Percentiles rank a stretch among this genome's conserved stretches.
Conservation (phyloP, 1,284 basidiomycete genomes). For the Afroboletus lepidellus region DNA sequence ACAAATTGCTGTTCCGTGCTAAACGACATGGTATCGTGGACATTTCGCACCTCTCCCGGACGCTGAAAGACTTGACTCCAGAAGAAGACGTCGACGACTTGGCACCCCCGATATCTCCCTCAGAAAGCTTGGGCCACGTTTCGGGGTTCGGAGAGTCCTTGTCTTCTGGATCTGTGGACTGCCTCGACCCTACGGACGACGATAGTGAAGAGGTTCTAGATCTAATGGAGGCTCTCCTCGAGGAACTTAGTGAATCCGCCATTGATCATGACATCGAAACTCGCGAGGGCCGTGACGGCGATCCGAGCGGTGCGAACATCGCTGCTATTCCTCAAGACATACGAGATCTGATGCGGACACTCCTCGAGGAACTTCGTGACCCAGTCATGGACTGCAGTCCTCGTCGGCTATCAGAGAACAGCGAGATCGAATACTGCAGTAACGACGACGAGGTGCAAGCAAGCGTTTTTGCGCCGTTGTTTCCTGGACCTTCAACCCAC, state of each 20-base stretch:
- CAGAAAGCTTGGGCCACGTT: not conserved
- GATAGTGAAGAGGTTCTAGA: too few relatives aligned
- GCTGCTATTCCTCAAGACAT: not conserved
- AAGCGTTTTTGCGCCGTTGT: too few relatives aligned
- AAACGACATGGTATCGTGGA: slow-evolving; percentile 17
- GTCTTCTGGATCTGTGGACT: not conserved
- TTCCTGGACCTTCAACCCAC: too few relatives aligned
- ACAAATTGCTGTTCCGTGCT: not conserved
- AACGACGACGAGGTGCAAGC: not conserved
- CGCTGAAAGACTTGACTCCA: slow-evolving; percentile 1
- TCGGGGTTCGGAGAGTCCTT: not conserved
- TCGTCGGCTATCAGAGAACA: slow-evolving; percentile 11
- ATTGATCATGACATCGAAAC: not conserved
- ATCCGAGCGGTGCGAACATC: not conserved
- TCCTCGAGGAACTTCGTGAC: slow-evolving; percentile 22
- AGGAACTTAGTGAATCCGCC: too few relatives aligned
- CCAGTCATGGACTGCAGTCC: slow-evolving; percentile 9
- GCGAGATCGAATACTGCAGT: not conserved
- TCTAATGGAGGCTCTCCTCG: too few relatives aligned
- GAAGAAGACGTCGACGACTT: not conserved
- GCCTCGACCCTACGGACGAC: not conserved
- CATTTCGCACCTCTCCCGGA: slow-evolving; percentile 4
- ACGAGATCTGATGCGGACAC: slow-evolving; percentile 12
- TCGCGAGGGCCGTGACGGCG: not conserved
- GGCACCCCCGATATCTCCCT: not conserved